Conservation (phyloP, 768 basidiomycete species). For the Russula virescens region DNA sequence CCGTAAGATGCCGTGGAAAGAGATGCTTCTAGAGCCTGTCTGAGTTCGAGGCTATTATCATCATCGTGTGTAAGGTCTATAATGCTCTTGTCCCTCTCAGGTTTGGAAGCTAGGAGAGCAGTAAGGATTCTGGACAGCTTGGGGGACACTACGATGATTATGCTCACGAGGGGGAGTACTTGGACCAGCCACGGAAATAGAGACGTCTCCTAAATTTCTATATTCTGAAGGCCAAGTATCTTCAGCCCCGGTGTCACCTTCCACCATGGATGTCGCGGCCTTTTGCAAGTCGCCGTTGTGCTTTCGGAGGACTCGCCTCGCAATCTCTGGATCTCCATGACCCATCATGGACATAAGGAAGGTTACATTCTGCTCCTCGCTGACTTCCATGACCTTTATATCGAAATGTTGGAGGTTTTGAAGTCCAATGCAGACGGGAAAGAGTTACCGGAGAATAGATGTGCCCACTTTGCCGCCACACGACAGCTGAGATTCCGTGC, state of each 20-base stretch:
- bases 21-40: constrained; percentile 49
- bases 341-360: constrained; percentile 37
- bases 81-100: constrained; percentile 26
- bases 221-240: constrained; percentile 8
- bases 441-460: not conserved
- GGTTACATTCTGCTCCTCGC: constrained; percentile 33
- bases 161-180: constrained; percentile 29
- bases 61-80: constrained; percentile 63
- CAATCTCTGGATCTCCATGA: constrained; percentile 41
- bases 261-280: constrained; percentile 32
- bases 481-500: not conserved
- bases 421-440: not conserved
- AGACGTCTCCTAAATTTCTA: constrained; percentile 12
- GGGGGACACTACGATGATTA: not conserved
- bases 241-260: constrained; percentile 28
- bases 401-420: not conserved
- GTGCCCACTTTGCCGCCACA: not conserved
- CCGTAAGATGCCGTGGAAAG: constrained; percentile 33
- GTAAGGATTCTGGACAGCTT: not conserved
- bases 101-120: constrained; percentile 29
- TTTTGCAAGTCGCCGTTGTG: constrained; percentile 48
- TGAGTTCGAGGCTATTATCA: constrained; percentile 40
- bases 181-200: constrained; percentile 21
- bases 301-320: constrained; percentile 52
- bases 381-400: constrained; percentile 6